Conservation (phyloP, 1,139 yeast genomes). For the Geotrichum candidum region DNA sequence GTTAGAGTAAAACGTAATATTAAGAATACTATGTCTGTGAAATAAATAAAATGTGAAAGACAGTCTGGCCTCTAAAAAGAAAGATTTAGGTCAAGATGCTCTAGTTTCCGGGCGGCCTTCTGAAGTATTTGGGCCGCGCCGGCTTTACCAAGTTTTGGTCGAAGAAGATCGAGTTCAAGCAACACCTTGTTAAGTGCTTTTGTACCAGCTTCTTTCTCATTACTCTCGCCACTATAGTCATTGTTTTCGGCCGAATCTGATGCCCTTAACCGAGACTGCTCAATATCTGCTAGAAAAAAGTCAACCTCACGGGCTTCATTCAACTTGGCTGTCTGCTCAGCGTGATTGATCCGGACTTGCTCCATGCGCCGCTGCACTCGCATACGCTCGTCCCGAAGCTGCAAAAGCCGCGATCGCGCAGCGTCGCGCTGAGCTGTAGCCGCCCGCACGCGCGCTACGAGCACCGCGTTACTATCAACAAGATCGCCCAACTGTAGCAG, state of each 20-base stretch:
- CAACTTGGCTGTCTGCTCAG: constrained; percentile 11
- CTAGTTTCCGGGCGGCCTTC: constrained; percentile 1
- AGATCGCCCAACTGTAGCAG: constrained; percentile 22
- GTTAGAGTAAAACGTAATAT: background rate
- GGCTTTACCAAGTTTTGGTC: background rate
- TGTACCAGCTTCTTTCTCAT: background rate
- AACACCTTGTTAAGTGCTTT: background rate
- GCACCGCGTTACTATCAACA: constrained; percentile 23
- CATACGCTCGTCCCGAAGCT: constrained; percentile 23
- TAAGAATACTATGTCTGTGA: background rate
- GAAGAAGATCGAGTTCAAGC: constrained; percentile 1
- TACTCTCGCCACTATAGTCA: background rate
- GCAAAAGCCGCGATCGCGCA: constrained; percentile 21
- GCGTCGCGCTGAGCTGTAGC: constrained; percentile 22
- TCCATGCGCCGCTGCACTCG: constrained; percentile 21
- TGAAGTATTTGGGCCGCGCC: constrained; percentile 6
- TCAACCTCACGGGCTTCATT: constrained; percentile 19
- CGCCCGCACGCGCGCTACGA: constrained; percentile 20
- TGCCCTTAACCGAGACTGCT: background rate
- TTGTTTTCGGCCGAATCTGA: constrained; percentile 2
- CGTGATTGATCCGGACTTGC: constrained; percentile 16
- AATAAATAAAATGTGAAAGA: constrained; percentile 1
- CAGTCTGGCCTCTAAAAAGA: constrained; percentile 3
- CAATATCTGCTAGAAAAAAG: constrained; percentile 19
- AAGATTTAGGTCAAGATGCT: constrained; percentile 7